These are phyloP conservation scores for Tolypocladium pustulatum DNA, from an alignment of 2,329 filamentous ascomycete species.

Conservation along the genomic window DNA sequence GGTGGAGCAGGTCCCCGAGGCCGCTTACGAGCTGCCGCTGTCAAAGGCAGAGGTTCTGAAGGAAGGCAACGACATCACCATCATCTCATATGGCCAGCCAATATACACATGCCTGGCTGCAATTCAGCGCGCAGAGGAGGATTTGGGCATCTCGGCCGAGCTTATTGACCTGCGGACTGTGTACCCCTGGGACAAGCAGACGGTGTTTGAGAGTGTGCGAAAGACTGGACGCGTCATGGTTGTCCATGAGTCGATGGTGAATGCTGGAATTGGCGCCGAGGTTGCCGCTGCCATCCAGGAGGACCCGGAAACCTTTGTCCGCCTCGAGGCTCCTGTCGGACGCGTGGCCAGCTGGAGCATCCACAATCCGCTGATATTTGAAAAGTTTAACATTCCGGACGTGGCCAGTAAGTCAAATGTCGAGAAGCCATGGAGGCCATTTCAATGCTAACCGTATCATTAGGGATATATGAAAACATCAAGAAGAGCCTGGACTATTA, in stretches of 20 bases:
- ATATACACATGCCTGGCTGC: conserved; percentile 75
- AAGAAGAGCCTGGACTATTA: conserved; percentile 58
- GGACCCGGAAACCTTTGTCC: conserved; percentile 61
- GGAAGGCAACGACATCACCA: conserved; percentile 67
- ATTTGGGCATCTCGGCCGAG: conserved; percentile 66
- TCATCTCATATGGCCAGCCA: conserved; percentile 84
- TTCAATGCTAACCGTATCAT: conserved; percentile 3
- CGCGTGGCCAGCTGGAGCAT: conserved; percentile 86
- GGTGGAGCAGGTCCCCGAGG: conserved; percentile 80
- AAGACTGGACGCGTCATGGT: conserved; percentile 83
- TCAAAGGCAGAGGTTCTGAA: conserved; percentile 80
- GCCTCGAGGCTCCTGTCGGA: conserved; percentile 74
- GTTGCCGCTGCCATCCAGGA: conserved; percentile 84
- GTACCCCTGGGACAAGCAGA: conserved; percentile 83
- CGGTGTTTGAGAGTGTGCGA: conserved; percentile 68
- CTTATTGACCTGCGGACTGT: conserved; percentile 80
- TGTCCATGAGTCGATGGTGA: conserved; percentile 88
- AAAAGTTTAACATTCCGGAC: conserved; percentile 75
- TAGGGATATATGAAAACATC: conserved; percentile 63
- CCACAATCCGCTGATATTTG: conserved; percentile 69
- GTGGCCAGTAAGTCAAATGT: conserved; percentile 62
- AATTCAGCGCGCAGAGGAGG: conserved; percentile 63
- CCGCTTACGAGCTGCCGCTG: conserved; percentile 71
- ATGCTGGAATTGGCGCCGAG: conserved; percentile 80
- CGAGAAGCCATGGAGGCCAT: not conserved